These are phyloP conservation scores for Colletotrichum endophyticum DNA, from an alignment of 2,329 filamentous ascomycete species.

Conservation along the genomic window DNA sequence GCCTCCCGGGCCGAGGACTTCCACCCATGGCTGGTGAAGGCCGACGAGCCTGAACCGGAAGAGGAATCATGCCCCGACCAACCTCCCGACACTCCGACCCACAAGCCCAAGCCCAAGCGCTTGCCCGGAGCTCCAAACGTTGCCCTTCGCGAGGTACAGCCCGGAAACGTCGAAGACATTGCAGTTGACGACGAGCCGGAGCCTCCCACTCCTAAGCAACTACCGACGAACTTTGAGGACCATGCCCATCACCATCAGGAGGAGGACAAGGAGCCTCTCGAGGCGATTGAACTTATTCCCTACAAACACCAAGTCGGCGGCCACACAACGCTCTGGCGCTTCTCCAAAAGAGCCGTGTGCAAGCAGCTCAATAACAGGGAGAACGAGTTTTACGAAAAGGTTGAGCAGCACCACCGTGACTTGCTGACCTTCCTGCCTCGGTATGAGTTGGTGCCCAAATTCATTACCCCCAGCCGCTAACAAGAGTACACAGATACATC, in stretches of 20 bases:
- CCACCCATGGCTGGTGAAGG: conserved; percentile 63
- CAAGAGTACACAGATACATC: conserved; percentile 74
- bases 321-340: conserved; percentile 94
- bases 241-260: conserved; percentile 56
- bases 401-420: conserved; percentile 89
- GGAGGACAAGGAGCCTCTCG: conserved; percentile 67
- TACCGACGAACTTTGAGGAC: conserved; percentile 46
- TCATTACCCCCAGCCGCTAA: background rate
- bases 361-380: conserved; percentile 98
- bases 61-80: conserved; percentile 21
- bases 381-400: conserved; percentile 98
- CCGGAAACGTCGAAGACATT: conserved; percentile 41
- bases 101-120: conserved; percentile 15
- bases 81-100: conserved; percentile 2
- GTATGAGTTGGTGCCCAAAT: conserved; percentile 44
- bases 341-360: conserved; percentile 93
- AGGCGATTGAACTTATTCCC: conserved; percentile 93
- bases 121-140: conserved; percentile 13
- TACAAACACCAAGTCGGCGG: conserved; percentile 98
- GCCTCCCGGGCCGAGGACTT: conserved; percentile 37
- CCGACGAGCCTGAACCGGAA: conserved; percentile 52
- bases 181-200: conserved; percentile 49
- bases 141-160: conserved; percentile 32
- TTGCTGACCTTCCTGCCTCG: conserved; percentile 90
- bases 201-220: conserved; percentile 36